phyloP scores from a whole-genome alignment of 129 eudicot genomes.

The Ambrosia trifida region DNA sequence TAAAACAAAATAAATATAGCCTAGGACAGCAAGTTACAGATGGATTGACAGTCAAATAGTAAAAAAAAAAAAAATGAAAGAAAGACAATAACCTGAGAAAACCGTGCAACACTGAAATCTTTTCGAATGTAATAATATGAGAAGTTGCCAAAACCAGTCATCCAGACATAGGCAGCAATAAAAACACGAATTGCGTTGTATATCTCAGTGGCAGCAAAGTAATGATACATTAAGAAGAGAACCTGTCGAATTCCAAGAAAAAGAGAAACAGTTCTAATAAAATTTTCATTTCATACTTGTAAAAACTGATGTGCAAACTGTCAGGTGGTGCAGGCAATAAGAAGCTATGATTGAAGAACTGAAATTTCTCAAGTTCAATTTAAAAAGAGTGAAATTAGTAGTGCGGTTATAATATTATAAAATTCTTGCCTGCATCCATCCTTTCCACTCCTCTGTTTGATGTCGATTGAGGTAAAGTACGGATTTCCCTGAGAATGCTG shows the following conservation, averaged over 20 bases:
- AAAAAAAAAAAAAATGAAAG: background rate
- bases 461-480: constrained; percentile 87
- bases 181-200: constrained; percentile 93
- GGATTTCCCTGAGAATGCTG: constrained; percentile 81
- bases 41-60: background rate
- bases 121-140: constrained; percentile 87
- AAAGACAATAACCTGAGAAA: constrained; percentile 63
- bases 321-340: background rate
- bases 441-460: constrained; percentile 99
- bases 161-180: constrained; percentile 97
- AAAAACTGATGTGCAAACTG: constrained; percentile 11
- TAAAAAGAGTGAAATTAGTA: constrained; percentile 9
- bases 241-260: constrained; percentile 48
- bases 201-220: constrained; percentile 91
- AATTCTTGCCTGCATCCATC: constrained; percentile 92
- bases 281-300: background rate
- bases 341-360: constrained; percentile 1
- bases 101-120: constrained; percentile 80
- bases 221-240: constrained; percentile 85
- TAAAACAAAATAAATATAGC: constrained; percentile 10
- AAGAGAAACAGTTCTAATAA: constrained; percentile 3
- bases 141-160: constrained; percentile 98
- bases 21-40: constrained; percentile 18
- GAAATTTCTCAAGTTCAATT: background rate
- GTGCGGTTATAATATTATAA: constrained; percentile 6